Base-by-base conservation (phyloP, 306 rosid species). In the Ormosia emarginata region DNA sequence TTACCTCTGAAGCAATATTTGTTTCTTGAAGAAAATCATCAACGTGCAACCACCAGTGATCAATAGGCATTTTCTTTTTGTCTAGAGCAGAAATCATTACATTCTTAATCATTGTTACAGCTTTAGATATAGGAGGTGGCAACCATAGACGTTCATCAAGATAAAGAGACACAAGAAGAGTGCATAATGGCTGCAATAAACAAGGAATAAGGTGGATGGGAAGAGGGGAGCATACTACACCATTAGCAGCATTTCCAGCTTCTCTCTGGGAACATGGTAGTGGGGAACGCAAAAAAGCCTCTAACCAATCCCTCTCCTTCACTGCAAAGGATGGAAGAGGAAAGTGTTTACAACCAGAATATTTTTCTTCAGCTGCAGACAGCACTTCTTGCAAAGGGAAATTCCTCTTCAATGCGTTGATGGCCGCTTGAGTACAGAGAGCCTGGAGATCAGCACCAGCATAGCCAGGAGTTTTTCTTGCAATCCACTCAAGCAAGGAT, bases 401-500 rank as follows among this genome's bases (percentile, higher is more conserved):
- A 82, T 92, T 95, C 82, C 99, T 92, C 90, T 89, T 93, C 92
- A 95, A 88, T 7, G 97, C 97, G 68, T 81, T 92, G 33, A 95
- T 86, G 50, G 97, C 99, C 43, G 98, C 99, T 86, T 92, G 98
- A 30, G 99, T 95, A 88, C 99, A 95, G 39, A 95, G 99, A 79
- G 99, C 98, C 87, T 93, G 99, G 82, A 95, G 94, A 90, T 93
- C 99, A 34, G 99, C 98, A 82, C 99, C 99, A 69, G 99, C 99
- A 87, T 86, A 95, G 71, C 98, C 99, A 58, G 94, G 86, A 57
- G 99, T 95, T 82, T 86, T 91, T 40, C 79, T 88, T 8, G 99
- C 94, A 80, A 95, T 82, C 96, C 95, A 93, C 86, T 89, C 84
- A 72, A 93, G 98, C 82, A 95, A 83, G 63, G 91, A 82, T 69